These are phyloP conservation scores for Neonectria neomacrospora DNA, from an alignment of 2,329 filamentous ascomycete genomes.

Conservation along the genomic window DNA sequence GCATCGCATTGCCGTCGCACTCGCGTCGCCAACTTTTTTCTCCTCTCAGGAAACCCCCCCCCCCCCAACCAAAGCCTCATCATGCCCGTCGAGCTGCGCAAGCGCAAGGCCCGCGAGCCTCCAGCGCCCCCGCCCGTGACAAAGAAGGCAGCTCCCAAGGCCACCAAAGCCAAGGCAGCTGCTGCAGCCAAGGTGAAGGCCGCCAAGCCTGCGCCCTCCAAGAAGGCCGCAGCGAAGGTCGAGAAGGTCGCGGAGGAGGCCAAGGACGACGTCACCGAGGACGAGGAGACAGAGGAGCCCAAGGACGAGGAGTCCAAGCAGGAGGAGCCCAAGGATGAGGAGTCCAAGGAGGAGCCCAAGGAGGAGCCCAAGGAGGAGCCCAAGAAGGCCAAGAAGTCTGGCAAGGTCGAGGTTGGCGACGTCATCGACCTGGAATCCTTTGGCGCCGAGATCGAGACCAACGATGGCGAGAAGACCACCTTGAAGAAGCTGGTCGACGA, in stretches of 20 bases:
- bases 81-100: constrained; percentile 70
- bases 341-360: constrained; percentile 38
- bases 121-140: constrained; percentile 56
- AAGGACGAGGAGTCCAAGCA: constrained; percentile 30
- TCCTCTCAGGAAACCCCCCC: constrained; percentile 10
- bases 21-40: constrained; percentile 20
- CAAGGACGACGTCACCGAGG: constrained; percentile 27
- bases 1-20: constrained; percentile 31
- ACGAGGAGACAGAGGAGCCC: constrained; percentile 14
- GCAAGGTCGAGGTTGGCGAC: constrained; percentile 64
- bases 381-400: constrained; percentile 47
- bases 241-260: constrained; percentile 42
- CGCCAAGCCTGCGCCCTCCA: constrained; percentile 50
- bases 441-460: constrained; percentile 81
- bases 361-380: constrained; percentile 36
- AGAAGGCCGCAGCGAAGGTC: constrained; percentile 23
- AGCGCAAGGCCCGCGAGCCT: constrained; percentile 67
- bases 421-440: constrained; percentile 68
- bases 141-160: constrained; percentile 51
- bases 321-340: constrained; percentile 28
- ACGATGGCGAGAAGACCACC: constrained; percentile 83
- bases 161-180: constrained; percentile 50
- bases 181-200: constrained; percentile 47
- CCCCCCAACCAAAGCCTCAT: constrained; percentile 18
- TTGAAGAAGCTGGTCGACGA: constrained; percentile 83